phyloP scores from a whole-genome alignment of 371 early-diverging fungal genomes.

The Smittium culicis region DNA sequence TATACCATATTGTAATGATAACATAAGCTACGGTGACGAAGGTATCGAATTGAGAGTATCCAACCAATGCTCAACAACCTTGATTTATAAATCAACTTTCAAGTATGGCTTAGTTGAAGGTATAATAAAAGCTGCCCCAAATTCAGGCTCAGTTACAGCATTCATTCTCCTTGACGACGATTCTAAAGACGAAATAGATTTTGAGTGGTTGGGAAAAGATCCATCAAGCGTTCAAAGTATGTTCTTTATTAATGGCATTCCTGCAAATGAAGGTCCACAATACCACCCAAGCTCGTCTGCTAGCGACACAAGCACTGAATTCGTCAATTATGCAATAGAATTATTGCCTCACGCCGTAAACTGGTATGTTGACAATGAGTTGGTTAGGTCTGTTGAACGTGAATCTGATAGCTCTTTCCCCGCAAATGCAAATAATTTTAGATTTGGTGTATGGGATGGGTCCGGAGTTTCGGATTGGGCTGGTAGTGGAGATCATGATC shows the following conservation, averaged over 20 bases:
- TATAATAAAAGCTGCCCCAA: slow-evolving; percentile 19
- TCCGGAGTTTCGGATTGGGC: slow-evolving; percentile 26
- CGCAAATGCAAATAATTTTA: slow-evolving; percentile 15
- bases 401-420: slow-evolving; percentile 20
- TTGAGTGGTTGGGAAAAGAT: slow-evolving; percentile 47
- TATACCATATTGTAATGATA: slow-evolving; percentile 17
- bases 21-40: slow-evolving; percentile 13
- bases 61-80: slow-evolving; percentile 25
- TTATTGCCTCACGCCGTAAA: slow-evolving; percentile 19
- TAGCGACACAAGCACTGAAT: slow-evolving; percentile 15
- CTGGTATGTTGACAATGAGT: slow-evolving; percentile 4
- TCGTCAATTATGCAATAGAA: slow-evolving; percentile 31
- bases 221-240: slow-evolving; percentile 41
- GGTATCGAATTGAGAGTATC: slow-evolving; percentile 19
- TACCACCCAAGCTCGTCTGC: slow-evolving; percentile 18
- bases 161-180: slow-evolving; percentile 39
- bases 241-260: slow-evolving; percentile 42
- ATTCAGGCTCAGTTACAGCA: slow-evolving; percentile 47
- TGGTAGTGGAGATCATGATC: slow-evolving; percentile 21
- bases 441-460: slow-evolving; percentile 33
- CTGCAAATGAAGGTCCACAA: slow-evolving; percentile 33
- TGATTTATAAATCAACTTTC: slow-evolving; percentile 18
- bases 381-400: slow-evolving; percentile 6
- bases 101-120: slow-evolving; percentile 24
- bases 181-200: slow-evolving; percentile 54